Conservation (phyloP, 768 basidiomycete species). For the Russula sp. region DNA sequence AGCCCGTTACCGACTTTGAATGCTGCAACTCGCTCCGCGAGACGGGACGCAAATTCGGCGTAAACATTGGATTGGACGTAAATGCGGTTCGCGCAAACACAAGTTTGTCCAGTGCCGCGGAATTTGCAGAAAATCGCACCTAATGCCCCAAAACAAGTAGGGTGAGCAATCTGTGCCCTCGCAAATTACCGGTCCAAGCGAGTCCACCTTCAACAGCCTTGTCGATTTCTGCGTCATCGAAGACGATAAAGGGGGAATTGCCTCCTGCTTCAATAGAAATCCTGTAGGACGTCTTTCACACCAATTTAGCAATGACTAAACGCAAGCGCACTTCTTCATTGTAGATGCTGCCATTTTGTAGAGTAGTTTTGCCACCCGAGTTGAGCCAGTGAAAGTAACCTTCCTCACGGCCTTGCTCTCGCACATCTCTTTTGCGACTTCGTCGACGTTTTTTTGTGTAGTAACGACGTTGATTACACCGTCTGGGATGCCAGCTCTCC, state of each 20-base stretch:
- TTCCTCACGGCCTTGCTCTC: conserved; percentile 83
- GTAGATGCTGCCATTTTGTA: conserved; percentile 69
- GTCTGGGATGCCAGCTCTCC: conserved; percentile 87
- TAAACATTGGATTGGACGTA: conserved; percentile 90
- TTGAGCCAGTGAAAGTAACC: conserved; percentile 89
- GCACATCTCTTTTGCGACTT: conserved; percentile 93
- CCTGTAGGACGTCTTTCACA: conserved; percentile 27
- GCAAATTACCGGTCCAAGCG: conserved; percentile 4
- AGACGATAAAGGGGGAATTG: conserved; percentile 95
- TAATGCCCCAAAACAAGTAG: conserved; percentile 26
- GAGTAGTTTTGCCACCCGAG: conserved; percentile 69
- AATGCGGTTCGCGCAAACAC: conserved; percentile 84
- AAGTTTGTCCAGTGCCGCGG: conserved; percentile 76
- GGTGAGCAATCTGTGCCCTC: conserved; percentile 1
- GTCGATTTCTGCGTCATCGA: conserved; percentile 92
- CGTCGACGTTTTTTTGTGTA: conserved; percentile 73
- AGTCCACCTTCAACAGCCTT: conserved; percentile 76
- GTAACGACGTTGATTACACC: conserved; percentile 95
- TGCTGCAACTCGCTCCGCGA: conserved; percentile 73
- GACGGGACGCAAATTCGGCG: conserved; percentile 83
- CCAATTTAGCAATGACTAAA: not conserved
- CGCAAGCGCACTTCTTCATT: conserved; percentile 63
- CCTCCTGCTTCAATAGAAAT: conserved; percentile 86
- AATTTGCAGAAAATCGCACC: conserved; percentile 77
- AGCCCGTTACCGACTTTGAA: conserved; percentile 90